phyloP scores from a whole-genome alignment of 306 rosid species.

The Cicer pinnatifidum region DNA sequence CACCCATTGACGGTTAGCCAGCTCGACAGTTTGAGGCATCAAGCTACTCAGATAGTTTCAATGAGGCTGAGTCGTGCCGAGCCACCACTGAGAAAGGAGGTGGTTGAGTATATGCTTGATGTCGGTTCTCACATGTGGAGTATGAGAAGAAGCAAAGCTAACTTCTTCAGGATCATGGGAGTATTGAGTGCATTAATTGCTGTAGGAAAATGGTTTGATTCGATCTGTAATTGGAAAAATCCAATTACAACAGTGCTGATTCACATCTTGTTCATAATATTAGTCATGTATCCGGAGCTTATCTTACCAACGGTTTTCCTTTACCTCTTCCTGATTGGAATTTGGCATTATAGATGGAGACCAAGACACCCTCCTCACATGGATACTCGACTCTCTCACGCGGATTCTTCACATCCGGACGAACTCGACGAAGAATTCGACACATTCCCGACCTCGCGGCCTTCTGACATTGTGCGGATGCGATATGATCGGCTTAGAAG shows the following conservation, averaged over 20 bases:
- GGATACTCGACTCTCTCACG: slow-evolving; percentile 96
- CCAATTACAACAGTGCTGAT: slow-evolving; percentile 91
- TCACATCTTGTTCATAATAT: slow-evolving; percentile 79
- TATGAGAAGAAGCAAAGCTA: slow-evolving; percentile 96
- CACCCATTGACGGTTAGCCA: slow-evolving; percentile 87
- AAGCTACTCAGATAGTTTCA: slow-evolving; percentile 90
- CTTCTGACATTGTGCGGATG: slow-evolving; percentile 83
- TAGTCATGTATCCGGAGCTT: slow-evolving; percentile 96
- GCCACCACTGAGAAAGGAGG: slow-evolving; percentile 90
- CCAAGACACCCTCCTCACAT: slow-evolving; percentile 98
- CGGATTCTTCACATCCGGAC: slow-evolving; percentile 85
- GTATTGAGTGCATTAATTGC: slow-evolving; percentile 87
- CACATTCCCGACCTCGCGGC: slow-evolving; percentile 81
- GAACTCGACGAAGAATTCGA: slow-evolving; percentile 94
- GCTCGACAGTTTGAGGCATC: slow-evolving; percentile 92
- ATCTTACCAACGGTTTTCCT: slow-evolving; percentile 92
- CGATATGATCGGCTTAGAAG: slow-evolving; percentile 90
- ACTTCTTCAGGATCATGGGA: slow-evolving; percentile 88
- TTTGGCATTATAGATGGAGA: slow-evolving; percentile 97
- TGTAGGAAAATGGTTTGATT: slow-evolving; percentile 97
- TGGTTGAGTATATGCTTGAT: slow-evolving; percentile 95
- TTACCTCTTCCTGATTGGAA: slow-evolving; percentile 93
- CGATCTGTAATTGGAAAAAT: slow-evolving; percentile 92
- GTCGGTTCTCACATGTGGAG: slow-evolving; percentile 99
- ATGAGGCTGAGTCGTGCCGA: slow-evolving; percentile 87